Conservation (phyloP, 2,329 filamentous ascomycete species). For the Xylaria sp. region DNA sequence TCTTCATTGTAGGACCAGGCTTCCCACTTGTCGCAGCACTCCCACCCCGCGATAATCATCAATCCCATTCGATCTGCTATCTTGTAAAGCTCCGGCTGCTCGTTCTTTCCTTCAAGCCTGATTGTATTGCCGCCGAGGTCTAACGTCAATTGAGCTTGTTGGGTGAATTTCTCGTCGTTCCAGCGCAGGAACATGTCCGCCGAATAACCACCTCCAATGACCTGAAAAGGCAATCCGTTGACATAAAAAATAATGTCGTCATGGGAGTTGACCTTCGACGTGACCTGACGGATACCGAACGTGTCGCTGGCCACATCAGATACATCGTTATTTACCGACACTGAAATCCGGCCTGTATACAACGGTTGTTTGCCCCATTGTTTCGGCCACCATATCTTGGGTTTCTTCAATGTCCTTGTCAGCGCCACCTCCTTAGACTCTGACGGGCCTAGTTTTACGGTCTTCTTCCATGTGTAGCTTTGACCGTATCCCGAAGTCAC, state of each 20-base stretch:
- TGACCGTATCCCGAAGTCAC: slow-evolving; percentile 49
- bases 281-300: slow-evolving; percentile 67
- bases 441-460: slow-evolving; percentile 51
- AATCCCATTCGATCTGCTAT: slow-evolving; percentile 67
- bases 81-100: slow-evolving; percentile 69
- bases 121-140: slow-evolving; percentile 72
- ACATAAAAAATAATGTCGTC: slow-evolving; percentile 66
- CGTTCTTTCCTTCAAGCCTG: slow-evolving; percentile 71
- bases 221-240: slow-evolving; percentile 67
- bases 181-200: slow-evolving; percentile 71
- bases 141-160: slow-evolving; percentile 63
- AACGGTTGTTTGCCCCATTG: slow-evolving; percentile 67
- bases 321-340: slow-evolving; percentile 39
- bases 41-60: slow-evolving; percentile 72
- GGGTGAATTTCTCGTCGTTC: slow-evolving; percentile 57
- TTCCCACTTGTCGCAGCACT: slow-evolving; percentile 76
- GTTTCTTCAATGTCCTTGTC: slow-evolving; percentile 52
- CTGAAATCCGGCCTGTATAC: slow-evolving; percentile 52
- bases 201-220: slow-evolving; percentile 68
- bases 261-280: slow-evolving; percentile 59
- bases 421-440: slow-evolving; percentile 54
- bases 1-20: slow-evolving; percentile 70
- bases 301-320: slow-evolving; percentile 50
- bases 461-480: slow-evolving; percentile 45
- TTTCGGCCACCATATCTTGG: slow-evolving; percentile 70